Evolutionary conservation across 768 basidiomycete genomes (phyloP), one percentile per base, ranked within the genome.

Genomic region (Cystofilobasidium bisporidii): DNA sequence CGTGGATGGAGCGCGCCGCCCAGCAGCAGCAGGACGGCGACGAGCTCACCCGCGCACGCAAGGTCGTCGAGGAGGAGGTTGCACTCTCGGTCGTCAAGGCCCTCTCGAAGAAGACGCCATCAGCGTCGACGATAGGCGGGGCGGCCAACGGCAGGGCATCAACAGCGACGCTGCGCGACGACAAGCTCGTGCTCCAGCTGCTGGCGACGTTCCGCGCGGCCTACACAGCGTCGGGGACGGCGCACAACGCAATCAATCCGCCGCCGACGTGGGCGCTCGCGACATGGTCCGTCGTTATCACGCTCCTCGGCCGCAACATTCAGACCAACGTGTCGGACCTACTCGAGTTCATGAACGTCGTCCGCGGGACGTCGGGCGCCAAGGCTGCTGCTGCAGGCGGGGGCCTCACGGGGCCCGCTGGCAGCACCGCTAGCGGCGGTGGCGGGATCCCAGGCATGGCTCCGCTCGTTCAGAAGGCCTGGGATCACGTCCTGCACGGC

Each of bases 401-500:
- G n/a, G n/a, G n/a, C n/a, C n/a, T n/a, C n/a, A n/a, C n/a, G n/a
- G n/a, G n/a, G n/a, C n/a, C n/a, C n/a, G n/a, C n/a, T n/a, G n/a
- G n/a, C n/a, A n/a, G n/a, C n/a, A n/a, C n/a, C n/a, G n/a, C n/a
- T n/a, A n/a, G n/a, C n/a, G n/a, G n/a, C n/a, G 53, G 28, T 11
- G 53, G 53, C 26, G 53, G 53, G 14, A 32, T 15, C 17, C 15
- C 28, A 32, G 53, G 53, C 12, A 56, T 56, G 53, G 18, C 26
- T 3, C 26, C 53, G 11, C 53, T 56, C 10, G 30, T 32, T 18
- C 53, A 56, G 30, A 61, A 43, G 20, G 67, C 50, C 24, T 68
- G 67, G 67, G 67, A 68, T 40, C 67, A 68, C 36, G 55, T 68
- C 56, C 61, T 63, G 15, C 67, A 68, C 62, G 61, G 60, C 55